Evolutionary conservation across 352 stramenopile genomes (phyloP), one percentile per base, ranked within the genome.

Genomic region (Phytophthora palmivora): DNA sequence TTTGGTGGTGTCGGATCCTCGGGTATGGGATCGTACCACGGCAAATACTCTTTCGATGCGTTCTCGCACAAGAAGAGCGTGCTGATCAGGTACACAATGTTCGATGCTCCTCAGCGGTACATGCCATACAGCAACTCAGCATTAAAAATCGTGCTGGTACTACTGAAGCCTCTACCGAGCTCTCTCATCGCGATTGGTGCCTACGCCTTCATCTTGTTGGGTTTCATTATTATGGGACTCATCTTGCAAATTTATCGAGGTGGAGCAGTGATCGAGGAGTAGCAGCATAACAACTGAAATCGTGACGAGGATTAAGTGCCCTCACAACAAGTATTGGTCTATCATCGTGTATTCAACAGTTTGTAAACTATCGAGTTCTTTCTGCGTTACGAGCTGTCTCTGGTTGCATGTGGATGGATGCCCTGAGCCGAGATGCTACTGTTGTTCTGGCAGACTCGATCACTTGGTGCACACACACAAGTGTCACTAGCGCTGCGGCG

Each of bases 21-120:
- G 33, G 92, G 92, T n/a, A 84, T 88, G 58, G 91, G 92, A 12
- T 60, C 67, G 0, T 97, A 96, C 67, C 88, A 96, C 57, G 93
- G 93, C 21, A 84, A 89, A 34, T 58, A 80, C 57, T 86, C 79
- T 19, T 97, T 97, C 36, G 67, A 90, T 9, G 71, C 79, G 21
- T 94, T 95, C 48, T 84, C 78, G 18, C 84, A 90, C 71, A 75
- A 78, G 51, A 90, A 89, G 54, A 72, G 73, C 19, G 77, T 90
- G 43, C 43, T 90, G 56, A 49, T 81, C 45, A 87, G 74, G 53
- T 82, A 76, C 50, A 76, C 64, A 47, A 74, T 78, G 42, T 36
- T 89, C 36, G 84, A 92, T 36, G 52, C 83, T 7, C 61, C 69
- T 43, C 70, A 87, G 60, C 76, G 84, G 9, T 92, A 92, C 65